These are phyloP conservation scores for Lactarius sp. DNA, from an alignment of 768 basidiomycete genomes.

Conservation along the genomic window DNA sequence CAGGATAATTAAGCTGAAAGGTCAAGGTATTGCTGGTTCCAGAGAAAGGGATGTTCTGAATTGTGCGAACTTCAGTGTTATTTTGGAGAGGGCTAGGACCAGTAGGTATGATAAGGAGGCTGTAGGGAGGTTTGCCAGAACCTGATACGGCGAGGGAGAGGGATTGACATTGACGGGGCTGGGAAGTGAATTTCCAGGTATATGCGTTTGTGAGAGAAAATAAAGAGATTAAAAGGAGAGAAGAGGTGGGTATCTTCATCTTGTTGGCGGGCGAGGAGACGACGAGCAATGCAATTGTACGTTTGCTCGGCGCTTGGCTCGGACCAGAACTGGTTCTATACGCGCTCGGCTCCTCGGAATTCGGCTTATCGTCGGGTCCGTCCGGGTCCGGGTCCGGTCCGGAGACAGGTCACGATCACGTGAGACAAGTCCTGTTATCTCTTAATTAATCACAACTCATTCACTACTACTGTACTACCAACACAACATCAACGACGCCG, in stretches of 20 bases:
- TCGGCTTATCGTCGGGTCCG: too few species aligned
- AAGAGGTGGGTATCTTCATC: conserved; percentile 16
- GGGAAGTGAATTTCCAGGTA: conserved; percentile 39
- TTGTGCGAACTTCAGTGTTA: conserved; percentile 57
- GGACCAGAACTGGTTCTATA: background rate
- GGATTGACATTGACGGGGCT: conserved; percentile 63
- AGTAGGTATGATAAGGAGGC: conserved; percentile 59
- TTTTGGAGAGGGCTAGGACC: conserved; percentile 58
- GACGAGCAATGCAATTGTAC: background rate
- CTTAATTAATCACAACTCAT: too few species aligned
- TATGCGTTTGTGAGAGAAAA: conserved; percentile 35
- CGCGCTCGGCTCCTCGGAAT: too few species aligned
- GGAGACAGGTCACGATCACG: background rate
- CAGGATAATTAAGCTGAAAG: conserved; percentile 61
- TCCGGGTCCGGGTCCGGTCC: too few species aligned
- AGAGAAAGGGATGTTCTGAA: conserved; percentile 51
- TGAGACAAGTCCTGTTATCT: background rate
- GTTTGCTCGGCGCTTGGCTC: background rate
- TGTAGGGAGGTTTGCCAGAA: conserved; percentile 62
- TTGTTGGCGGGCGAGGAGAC: background rate
- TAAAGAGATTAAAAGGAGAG: conserved; percentile 8
- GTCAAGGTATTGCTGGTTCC: conserved; percentile 37
- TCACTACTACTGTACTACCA: too few species aligned
- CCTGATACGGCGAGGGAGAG: conserved; percentile 57
- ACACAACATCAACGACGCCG: background rate